Conservation (phyloP, 352 stramenopile genomes). For the Globisporangium rhizosaccharum region DNA sequence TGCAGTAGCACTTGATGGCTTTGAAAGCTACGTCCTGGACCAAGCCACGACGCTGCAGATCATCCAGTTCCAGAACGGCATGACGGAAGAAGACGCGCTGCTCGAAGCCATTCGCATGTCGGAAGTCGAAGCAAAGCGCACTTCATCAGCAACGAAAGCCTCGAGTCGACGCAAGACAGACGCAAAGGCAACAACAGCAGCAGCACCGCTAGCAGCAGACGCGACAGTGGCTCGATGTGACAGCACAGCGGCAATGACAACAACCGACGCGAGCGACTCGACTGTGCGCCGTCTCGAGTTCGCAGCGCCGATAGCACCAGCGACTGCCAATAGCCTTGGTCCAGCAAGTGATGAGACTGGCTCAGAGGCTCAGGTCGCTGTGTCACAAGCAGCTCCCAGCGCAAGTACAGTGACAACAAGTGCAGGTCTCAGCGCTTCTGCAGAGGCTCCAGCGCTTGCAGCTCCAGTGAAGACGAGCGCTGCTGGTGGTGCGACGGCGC, state of each 20-base stretch:
- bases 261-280: neutral
- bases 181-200: neutral
- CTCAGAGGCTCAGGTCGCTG: neutral
- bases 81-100: conserved; percentile 70
- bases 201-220: neutral
- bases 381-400: neutral
- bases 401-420: neutral
- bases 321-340: no score
- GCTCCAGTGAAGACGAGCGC: neutral
- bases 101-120: conserved; percentile 65
- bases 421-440: neutral
- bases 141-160: neutral
- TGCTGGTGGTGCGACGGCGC: neutral
- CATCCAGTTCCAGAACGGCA: conserved; percentile 61
- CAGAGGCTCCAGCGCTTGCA: neutral
- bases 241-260: neutral
- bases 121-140: conserved; percentile 14
- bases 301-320: neutral
- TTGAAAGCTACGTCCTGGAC: conserved; percentile 21
- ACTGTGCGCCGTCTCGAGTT: neutral
- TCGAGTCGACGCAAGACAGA: neutral
- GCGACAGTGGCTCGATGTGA: neutral
- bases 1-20: neutral
- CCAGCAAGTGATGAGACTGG: no score
- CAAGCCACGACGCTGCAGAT: conserved; percentile 34